phyloP scores from a whole-genome alignment of 1,139 yeast species.

The Saccharomyces hybrid region DNA sequence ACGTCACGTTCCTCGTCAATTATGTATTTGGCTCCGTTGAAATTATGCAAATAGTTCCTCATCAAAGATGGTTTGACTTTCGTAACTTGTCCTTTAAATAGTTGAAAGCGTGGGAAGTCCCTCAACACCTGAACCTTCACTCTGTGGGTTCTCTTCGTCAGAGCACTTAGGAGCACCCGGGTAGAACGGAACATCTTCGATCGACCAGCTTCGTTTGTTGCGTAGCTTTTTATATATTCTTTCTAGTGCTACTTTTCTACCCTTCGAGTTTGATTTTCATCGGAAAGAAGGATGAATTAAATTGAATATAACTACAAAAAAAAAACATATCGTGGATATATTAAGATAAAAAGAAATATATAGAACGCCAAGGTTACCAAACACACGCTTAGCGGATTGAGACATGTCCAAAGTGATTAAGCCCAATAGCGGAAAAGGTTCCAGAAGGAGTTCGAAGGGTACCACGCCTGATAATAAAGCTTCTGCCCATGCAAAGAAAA shows the following conservation, averaged over 20 bases:
- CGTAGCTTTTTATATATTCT: neutral
- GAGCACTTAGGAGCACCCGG: slow-evolving; percentile 24
- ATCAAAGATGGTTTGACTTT: slow-evolving; percentile 74
- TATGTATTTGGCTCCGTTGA: slow-evolving; percentile 67
- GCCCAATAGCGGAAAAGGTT: neutral
- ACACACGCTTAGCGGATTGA: neutral
- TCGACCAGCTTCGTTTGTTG: neutral
- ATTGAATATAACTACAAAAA: neutral
- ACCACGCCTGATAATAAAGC: neutral
- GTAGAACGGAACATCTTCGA: slow-evolving; percentile 23
- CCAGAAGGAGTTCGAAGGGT: neutral
- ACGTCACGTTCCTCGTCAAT: slow-evolving; percentile 25
- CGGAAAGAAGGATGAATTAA: neutral
- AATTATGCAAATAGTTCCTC: slow-evolving; percentile 68
- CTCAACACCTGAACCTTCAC: slow-evolving; percentile 64
- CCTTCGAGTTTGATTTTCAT: neutral
- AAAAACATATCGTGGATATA: neutral
- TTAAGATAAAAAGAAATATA: neutral
- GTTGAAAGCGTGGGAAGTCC: slow-evolving; percentile 48
- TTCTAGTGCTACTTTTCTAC: neutral
- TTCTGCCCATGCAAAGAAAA: neutral
- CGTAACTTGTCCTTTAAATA: slow-evolving; percentile 68
- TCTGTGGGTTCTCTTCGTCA: slow-evolving; percentile 40
- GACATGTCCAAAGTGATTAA: neutral
- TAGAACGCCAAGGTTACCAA: neutral